phyloP scores from a whole-genome alignment of 176 grass and related monocot genomes.

The Musa beccarii region DNA sequence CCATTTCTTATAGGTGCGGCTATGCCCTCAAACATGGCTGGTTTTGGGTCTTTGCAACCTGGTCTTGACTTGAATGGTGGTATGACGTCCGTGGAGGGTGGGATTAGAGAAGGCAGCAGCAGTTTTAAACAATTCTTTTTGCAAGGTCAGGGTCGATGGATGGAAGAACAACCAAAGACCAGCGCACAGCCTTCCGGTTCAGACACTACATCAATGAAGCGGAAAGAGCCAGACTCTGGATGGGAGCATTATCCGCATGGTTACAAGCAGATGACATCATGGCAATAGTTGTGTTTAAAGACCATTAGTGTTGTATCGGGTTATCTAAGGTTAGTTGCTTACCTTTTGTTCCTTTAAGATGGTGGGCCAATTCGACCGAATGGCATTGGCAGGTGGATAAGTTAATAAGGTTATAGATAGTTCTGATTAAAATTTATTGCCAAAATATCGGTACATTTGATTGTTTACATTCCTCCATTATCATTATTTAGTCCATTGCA shows the following conservation, averaged over 20 bases:
- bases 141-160: conserved; percentile 1
- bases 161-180: conserved; percentile 3
- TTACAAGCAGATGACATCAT: conserved; percentile 10
- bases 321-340: background rate
- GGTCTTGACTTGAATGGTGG: conserved; percentile 16
- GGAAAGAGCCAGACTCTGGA: conserved; percentile 18
- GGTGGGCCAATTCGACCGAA: background rate
- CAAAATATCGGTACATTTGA: background rate
- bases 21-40: background rate
- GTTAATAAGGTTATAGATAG: background rate
- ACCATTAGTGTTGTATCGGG: background rate
- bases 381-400: background rate
- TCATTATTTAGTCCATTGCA: too few species aligned
- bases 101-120: background rate
- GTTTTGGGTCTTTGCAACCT: background rate
- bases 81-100: background rate
- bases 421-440: background rate
- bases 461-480: background rate
- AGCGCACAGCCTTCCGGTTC: conserved; percentile 10
- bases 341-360: background rate
- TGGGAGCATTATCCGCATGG: background rate
- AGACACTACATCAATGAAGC: background rate
- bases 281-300: background rate
- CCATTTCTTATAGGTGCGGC: background rate
- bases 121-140: conserved; percentile 10